Evolutionary conservation across 139 green algal species (phyloP).

Genomic region (Trebouxia sp.): DNA sequence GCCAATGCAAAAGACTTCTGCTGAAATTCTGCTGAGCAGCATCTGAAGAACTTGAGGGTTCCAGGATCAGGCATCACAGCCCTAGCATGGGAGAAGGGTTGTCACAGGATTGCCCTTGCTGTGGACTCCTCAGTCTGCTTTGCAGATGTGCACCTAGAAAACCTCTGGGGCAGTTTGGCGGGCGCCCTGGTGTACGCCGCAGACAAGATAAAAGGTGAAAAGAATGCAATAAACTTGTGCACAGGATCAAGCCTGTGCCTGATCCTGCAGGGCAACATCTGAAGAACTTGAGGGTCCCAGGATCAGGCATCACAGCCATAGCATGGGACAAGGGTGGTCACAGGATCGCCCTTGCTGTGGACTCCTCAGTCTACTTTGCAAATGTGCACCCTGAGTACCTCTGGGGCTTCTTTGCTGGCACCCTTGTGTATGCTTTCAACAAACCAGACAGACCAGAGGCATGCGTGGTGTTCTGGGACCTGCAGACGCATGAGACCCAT

Average conservation of each 20-base stretch:
- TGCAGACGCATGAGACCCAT: slow-evolving; percentile 59
- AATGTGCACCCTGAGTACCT: slow-evolving; percentile 63
- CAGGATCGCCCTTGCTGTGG: slow-evolving; percentile 72
- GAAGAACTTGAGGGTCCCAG: slow-evolving; percentile 72
- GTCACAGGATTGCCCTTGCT: slow-evolving; percentile 68
- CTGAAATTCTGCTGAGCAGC: slow-evolving; percentile 56
- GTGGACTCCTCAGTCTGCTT: slow-evolving; percentile 83
- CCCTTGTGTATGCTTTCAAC: slow-evolving; percentile 78
- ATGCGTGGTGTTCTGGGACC: slow-evolving; percentile 84
- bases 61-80: slow-evolving; percentile 62
- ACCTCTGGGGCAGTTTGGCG: slow-evolving; percentile 75
- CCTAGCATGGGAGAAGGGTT: slow-evolving; percentile 74
- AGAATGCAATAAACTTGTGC: too few relatives aligned
- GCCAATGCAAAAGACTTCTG: too few relatives aligned
- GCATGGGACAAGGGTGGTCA: slow-evolving; percentile 78
- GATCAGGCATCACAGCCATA: slow-evolving; percentile 58
- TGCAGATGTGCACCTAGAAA: slow-evolving; percentile 64
- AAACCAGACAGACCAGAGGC: slow-evolving; percentile 65
- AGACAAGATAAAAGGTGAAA: too few relatives aligned
- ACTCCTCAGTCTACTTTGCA: slow-evolving; percentile 77
- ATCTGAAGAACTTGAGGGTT: slow-evolving; percentile 74
- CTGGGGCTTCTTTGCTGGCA: slow-evolving; percentile 80
- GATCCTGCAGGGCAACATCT: slow-evolving; percentile 64
- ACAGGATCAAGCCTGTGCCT: too few relatives aligned
- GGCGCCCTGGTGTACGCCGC: slow-evolving; percentile 83